These are phyloP conservation scores for Ilex paraguariensis DNA, from an alignment of 305 asterid species.

Conservation along the genomic window DNA sequence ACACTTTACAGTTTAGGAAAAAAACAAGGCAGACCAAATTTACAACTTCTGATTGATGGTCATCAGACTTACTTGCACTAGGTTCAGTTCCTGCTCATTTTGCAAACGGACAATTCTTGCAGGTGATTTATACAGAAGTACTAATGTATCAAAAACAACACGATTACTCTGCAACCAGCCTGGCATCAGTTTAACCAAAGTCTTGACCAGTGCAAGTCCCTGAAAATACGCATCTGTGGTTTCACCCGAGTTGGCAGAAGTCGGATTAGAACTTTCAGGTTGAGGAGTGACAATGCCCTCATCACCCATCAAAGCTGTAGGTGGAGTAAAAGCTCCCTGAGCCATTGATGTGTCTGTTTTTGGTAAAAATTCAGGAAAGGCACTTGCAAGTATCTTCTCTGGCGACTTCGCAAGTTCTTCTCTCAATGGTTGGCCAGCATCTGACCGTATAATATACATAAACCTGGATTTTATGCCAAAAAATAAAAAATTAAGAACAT, in stretches of 20 bases:
- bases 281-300: conserved; percentile 55
- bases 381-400: conserved; percentile 89
- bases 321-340: conserved; percentile 59
- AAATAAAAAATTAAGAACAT: not conserved
- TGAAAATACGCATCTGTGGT: conserved; percentile 90
- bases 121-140: conserved; percentile 90
- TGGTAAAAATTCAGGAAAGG: conserved; percentile 70
- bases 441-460: conserved; percentile 94
- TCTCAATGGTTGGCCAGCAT: conserved; percentile 98
- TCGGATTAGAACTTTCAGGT: conserved; percentile 60
- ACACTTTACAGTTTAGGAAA: no score
- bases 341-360: conserved; percentile 47
- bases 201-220: conserved; percentile 90
- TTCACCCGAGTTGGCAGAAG: conserved; percentile 41
- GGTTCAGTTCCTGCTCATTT: conserved; percentile 90
- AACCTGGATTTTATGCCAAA: conserved; percentile 47
- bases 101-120: conserved; percentile 78
- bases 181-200: conserved; percentile 95
- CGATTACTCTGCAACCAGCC: conserved; percentile 95
- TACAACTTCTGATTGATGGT: conserved; percentile 1
- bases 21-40: no score
- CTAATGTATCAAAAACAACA: conserved; percentile 73
- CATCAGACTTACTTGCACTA: conserved; percentile 75
- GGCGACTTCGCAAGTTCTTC: conserved; percentile 99
- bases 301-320: conserved; percentile 47